Conservation (phyloP, 2,329 filamentous ascomycete species). For the Cladorrhinum sp. region DNA sequence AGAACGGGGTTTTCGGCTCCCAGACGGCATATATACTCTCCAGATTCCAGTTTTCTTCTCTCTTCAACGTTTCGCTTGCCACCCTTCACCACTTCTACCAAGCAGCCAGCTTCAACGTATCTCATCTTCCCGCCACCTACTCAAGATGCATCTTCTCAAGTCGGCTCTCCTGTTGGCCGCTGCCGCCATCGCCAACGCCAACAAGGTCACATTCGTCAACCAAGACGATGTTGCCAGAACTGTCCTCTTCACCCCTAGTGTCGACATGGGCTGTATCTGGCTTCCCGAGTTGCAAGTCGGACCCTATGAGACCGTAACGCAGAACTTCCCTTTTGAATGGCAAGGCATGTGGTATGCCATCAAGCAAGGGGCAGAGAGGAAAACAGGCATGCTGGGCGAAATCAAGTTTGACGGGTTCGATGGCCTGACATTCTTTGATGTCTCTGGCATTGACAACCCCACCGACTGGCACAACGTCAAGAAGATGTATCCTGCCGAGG, state of each 20-base stretch:
- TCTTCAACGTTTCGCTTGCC: background rate
- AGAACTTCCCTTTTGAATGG: conserved; percentile 33
- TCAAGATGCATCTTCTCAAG: conserved; percentile 56
- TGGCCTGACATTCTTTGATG: conserved; percentile 41
- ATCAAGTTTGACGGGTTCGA: conserved; percentile 36
- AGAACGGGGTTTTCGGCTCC: background rate
- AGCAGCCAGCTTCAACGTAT: background rate
- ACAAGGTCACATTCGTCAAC: conserved; percentile 55
- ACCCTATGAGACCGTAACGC: conserved; percentile 38
- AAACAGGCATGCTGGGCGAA: conserved; percentile 39
- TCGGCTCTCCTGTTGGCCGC: conserved; percentile 43
- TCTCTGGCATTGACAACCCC: conserved; percentile 45
- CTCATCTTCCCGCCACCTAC: background rate
- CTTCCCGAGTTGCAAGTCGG: conserved; percentile 37
- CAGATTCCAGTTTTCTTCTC: background rate
- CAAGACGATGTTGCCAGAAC: conserved; percentile 51
- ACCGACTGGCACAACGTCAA: conserved; percentile 39
- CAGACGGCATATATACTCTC: background rate
- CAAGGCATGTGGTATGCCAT: conserved; percentile 37
- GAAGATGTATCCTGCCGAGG: conserved; percentile 31
- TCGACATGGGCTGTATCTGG: conserved; percentile 28
- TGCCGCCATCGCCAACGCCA: conserved; percentile 42
- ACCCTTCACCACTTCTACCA: background rate
- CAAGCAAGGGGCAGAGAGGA: conserved; percentile 30
- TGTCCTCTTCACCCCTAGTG: conserved; percentile 49